Conservation (phyloP, 805 yeast species). For the Pichia heedii region DNA sequence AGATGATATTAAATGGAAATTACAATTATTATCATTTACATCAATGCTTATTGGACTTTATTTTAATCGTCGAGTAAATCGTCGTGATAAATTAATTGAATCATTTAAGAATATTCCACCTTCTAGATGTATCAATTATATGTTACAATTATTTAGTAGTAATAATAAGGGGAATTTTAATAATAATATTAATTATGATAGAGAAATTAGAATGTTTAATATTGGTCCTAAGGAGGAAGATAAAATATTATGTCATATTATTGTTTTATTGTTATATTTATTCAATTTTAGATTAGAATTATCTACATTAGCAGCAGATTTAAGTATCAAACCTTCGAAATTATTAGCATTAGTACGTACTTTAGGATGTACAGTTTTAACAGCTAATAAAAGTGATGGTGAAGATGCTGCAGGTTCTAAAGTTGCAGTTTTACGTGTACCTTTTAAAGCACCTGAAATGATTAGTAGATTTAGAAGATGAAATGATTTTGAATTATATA, state of each 20-base stretch:
- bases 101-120: conserved; percentile 70
- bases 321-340: conserved; percentile 70
- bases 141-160: conserved; percentile 67
- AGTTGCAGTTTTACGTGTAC: conserved; percentile 77
- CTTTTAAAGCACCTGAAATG: conserved; percentile 74
- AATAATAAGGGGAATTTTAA: conserved; percentile 55
- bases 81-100: conserved; percentile 49
- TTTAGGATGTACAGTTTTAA: conserved; percentile 72
- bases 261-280: conserved; percentile 65
- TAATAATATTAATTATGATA: conserved; percentile 35
- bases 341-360: conserved; percentile 63
- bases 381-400: conserved; percentile 64
- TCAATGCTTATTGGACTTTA: conserved; percentile 76
- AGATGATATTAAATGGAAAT: conserved; percentile 32
- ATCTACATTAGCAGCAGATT: conserved; percentile 75
- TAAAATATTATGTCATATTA: conserved; percentile 69
- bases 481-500: too few relatives aligned
- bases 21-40: conserved; percentile 70
- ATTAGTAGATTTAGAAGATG: conserved; percentile 9
- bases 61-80: conserved; percentile 56
- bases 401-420: conserved; percentile 60
- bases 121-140: conserved; percentile 59
- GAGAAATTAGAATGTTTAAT: conserved; percentile 43
- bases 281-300: conserved; percentile 69
- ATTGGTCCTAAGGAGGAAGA: conserved; percentile 88